Base-by-base conservation (phyloP, 495 filamentous ascomycete species). In the Staphylotrichum tortipilum region DNA sequence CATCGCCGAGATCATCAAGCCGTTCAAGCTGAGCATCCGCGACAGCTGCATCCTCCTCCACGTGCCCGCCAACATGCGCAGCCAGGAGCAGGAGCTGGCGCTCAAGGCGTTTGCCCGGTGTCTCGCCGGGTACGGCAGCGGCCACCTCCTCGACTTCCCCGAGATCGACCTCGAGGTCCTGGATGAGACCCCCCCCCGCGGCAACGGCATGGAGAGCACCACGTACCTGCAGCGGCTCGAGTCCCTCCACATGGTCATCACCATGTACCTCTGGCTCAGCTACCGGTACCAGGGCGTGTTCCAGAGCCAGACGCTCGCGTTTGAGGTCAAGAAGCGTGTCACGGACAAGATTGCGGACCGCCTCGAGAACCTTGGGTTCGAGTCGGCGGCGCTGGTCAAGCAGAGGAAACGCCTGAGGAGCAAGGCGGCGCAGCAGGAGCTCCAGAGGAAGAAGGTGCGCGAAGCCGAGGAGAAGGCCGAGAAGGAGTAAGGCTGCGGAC, bases 181-280 rank as follows among this genome's bases (percentile, higher is more conserved):
- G 3, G 85, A 82, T 28, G 49, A 67, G 3, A 49, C 57, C 12
- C 49, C 33, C 12, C 42, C 43, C 36, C 26, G 10, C 6, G 28
- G 8, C 2, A 2, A 2, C 10, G 4, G 18, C 36, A 0, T 8
- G 12, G 15, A 42, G 2, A 26, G 46, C 34, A 3, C 68, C 67
- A 7, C 72, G 58, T 85, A 86, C 46, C 63, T 97, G 53, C 58
- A 65, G 23, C 62, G 71, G 7, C 66, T 95, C 37, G 94, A 97
- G 66, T 58, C 55, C 15, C 68, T 97, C 19, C 94, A 98, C 68
- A 88, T 86, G 60, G 71, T 78, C 14, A 66, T 97, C 28, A 84
- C 91, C 17, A 65, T 91, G 17, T 98, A 95, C 57, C 72, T 90
- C 7, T 98, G 92, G 92, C 73, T 97, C 62, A 79, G 74, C 40